Evolutionary conservation across 306 rosid genomes (phyloP).

Genomic region (Senna siamea): DNA sequence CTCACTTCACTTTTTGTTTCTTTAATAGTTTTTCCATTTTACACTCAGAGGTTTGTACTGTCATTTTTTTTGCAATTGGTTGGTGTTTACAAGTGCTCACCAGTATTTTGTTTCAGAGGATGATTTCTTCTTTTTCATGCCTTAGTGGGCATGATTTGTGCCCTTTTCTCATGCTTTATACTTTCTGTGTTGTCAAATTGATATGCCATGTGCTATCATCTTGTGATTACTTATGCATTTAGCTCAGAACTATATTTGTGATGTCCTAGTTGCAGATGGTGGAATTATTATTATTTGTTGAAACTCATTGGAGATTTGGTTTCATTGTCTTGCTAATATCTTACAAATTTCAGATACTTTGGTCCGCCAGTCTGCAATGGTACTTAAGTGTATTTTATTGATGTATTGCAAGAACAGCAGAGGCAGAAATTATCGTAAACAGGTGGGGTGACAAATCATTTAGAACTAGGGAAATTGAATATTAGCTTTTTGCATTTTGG

Average conservation of each 20-base stretch:
- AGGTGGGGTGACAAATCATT: slow-evolving; percentile 55
- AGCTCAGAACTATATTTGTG: slow-evolving; percentile 1
- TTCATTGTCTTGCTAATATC: slow-evolving; percentile 32
- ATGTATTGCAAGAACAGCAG: slow-evolving; percentile 89
- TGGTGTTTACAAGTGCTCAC: slow-evolving; percentile 12
- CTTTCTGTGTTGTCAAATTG: not conserved
- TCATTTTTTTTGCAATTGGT: not conserved
- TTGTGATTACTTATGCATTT: not conserved
- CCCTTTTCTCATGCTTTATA: not conserved
- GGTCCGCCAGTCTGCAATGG: slow-evolving; percentile 93
- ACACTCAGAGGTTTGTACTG: not conserved
- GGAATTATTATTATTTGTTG: slow-evolving; percentile 22
- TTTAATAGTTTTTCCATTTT: not conserved
- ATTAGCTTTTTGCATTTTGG: not conserved
- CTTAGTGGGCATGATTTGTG: not conserved
- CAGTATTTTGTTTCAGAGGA: not conserved
- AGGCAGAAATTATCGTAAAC: slow-evolving; percentile 90
- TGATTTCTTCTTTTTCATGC: not conserved
- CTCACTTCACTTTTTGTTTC: not conserved
- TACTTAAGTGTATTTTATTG: slow-evolving; percentile 73
- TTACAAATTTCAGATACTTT: slow-evolving; percentile 69
- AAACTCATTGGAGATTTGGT: slow-evolving; percentile 8
- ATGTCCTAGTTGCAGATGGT: slow-evolving; percentile 1
- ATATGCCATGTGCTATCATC: too few relatives aligned
- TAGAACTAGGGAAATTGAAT: slow-evolving; percentile 20